Evolutionary conservation across 495 filamentous ascomycete species (phyloP), one percentile per base, ranked within the genome.

Genomic region (Talaromyces trachyspermus): DNA sequence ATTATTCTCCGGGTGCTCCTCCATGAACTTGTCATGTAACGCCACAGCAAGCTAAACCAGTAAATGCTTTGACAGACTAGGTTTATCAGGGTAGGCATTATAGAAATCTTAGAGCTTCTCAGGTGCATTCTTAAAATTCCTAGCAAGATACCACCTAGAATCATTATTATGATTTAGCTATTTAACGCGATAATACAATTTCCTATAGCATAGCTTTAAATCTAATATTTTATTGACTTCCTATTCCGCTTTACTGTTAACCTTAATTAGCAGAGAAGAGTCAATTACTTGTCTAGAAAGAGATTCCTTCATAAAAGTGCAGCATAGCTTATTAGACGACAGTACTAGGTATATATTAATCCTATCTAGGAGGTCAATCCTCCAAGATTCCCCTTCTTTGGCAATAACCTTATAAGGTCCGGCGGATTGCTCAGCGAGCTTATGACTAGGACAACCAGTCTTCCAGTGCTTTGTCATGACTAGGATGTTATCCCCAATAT

Each of bases 301-400:
- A 0, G 53, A 41, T 25, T 43, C 32, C 0, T 23, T 22, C 1
- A n/a, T 26, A 1, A 37, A 5, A 0, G 46, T 46, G 0, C 14
- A 7, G 0, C 42, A 27, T 5, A 56, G 38, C 12, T 56, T 56
- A 6, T 52, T 41, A 15, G 14, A 41, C n/a, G 42, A 15, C 5
- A 56, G 49, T 2, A 56, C 38, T n/a, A n/a, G 53, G 22, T 56
- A n/a, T 11, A 56, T 48, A 9, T 49, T 47, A n/a, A 43, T 68
- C 36, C 66, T 59, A 4, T 23, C 22, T 5, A 18, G 36, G n/a
- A 39, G 36, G 6, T 39, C 36, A 15, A 39, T 9, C 36, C 5
- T n/a, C n/a, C n/a, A n/a, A n/a, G n/a, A n/a, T n/a, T n/a, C n/a
- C n/a, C n/a, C n/a, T n/a, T n/a, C n/a, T n/a, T 15, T 6, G n/a